Evolutionary conservation across 257 asterid genomes (phyloP).

Genomic region (Vinca minor): DNA sequence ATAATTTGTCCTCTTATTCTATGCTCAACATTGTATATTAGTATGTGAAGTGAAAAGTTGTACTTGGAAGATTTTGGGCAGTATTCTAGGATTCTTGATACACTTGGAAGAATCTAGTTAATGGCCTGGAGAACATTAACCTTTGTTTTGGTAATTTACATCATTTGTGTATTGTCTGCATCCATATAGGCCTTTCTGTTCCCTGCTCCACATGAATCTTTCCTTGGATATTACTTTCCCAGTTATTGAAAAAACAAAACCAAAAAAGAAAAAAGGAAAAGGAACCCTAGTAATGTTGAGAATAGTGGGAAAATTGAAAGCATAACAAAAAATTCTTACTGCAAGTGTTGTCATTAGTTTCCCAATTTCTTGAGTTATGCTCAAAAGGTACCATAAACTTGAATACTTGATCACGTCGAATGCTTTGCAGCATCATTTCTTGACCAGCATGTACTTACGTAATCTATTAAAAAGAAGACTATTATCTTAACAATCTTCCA

Average conservation of each 20-base stretch:
- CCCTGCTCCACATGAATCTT: neutral
- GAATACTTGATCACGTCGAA: neutral
- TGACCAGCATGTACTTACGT: too few relatives aligned
- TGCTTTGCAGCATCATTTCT: neutral
- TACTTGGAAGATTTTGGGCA: conserved; percentile 4
- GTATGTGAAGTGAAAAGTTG: neutral
- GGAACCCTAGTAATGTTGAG: neutral
- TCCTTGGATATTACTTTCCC: neutral
- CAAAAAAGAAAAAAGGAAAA: too few relatives aligned
- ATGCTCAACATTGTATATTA: neutral
- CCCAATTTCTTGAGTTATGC: neutral
- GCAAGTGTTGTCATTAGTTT: neutral
- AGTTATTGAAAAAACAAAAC: neutral
- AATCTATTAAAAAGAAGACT: too few relatives aligned
- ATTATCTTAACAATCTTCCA: neutral
- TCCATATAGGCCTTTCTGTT: neutral
- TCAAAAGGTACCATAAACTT: neutral
- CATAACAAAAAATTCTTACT: neutral
- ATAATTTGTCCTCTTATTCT: neutral
- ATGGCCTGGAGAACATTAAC: neutral
- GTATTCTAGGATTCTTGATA: neutral
- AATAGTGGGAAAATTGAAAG: neutral
- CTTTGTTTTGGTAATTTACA: neutral
- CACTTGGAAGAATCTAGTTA: neutral
- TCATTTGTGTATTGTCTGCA: neutral